phyloP scores from a whole-genome alignment of 1,284 basidiomycete species.

The Pseudozyma sp. region DNA sequence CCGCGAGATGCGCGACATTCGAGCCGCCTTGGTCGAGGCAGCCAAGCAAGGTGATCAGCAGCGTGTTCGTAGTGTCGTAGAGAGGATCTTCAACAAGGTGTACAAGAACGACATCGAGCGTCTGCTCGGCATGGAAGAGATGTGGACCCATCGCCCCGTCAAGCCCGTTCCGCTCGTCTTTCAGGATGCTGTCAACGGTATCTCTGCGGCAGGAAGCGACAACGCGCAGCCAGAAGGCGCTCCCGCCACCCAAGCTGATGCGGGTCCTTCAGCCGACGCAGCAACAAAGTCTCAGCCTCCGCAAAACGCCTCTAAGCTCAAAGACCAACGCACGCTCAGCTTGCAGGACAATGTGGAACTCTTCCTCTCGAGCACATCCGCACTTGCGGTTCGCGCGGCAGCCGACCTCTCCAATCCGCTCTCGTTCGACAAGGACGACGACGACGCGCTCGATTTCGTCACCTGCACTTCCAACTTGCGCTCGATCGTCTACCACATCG shows the following conservation, averaged over 20 bases:
- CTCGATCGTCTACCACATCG: constrained; percentile 87
- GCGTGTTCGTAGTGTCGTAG: constrained; percentile 74
- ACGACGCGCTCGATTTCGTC: constrained; percentile 95
- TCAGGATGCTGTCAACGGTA: constrained; percentile 73
- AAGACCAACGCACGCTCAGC: constrained; percentile 59
- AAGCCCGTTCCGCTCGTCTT: constrained; percentile 87
- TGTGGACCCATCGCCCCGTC: constrained; percentile 87
- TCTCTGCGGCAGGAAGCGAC: background rate
- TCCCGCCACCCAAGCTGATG: background rate
- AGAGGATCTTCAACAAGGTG: constrained; percentile 87
- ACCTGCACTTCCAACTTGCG: constrained; percentile 93
- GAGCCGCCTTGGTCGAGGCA: constrained; percentile 70
- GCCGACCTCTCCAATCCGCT: constrained; percentile 78
- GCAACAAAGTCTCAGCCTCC: background rate
- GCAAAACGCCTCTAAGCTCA: constrained; percentile 28
- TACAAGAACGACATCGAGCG: constrained; percentile 89
- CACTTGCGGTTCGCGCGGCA: constrained; percentile 80
- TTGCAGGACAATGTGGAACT: constrained; percentile 58
- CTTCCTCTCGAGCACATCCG: constrained; percentile 75
- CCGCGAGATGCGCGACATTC: constrained; percentile 84
- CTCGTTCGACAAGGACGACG: constrained; percentile 97
- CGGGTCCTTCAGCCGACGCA: constrained; percentile 1
- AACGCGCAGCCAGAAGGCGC: background rate
- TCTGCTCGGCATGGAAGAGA: constrained; percentile 92
- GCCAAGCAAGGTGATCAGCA: constrained; percentile 19